Base-by-base conservation (phyloP, 371 early-diverging fungal species). In the Zychaea mexicana region DNA sequence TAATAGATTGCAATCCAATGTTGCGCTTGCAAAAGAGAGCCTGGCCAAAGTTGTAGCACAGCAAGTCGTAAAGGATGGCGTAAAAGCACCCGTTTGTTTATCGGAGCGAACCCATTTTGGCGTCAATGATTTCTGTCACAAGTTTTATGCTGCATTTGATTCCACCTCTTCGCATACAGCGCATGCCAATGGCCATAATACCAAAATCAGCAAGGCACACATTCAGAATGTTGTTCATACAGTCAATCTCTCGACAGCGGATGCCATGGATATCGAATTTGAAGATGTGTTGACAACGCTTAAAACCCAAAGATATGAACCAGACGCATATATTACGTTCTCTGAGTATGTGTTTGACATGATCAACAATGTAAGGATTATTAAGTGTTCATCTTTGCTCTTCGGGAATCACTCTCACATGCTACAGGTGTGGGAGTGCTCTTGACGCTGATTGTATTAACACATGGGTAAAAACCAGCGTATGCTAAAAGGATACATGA, bases 251-350 rank as follows among this genome's bases (percentile, higher is more conserved):
- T 61, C 70, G 0, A 68, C 52, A 19, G 61, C 57, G 1, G 52
- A 61, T 12, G 46, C 65, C 0, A 70, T 76, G 73, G 64, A 69
- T 13, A 60, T 45, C 7, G 66, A 70, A 22, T 62, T 76, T 32
- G 42, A 49, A 24, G 15, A 24, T 6, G 57, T 72, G 0, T 4
- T 68, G 15, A 52, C 9, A 3, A 54, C 46, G 5, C 36, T 76
- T 22, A 36, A 54, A 15, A 45, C 54, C 8, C 13, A 65, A 15
- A 52, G 45, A 3, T 76, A 76, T 32, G 26, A 49, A 10, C 68
- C 70, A 17, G 76, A 76, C 30, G 62, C 70, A 10, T 69, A 47
- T 38, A 58, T 76, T 22, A 70, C 76, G 0, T 70, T 76, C 56
- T 76, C 76, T 2, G 73, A 76, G 28, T 55, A 64, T 32, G 64